Base-by-base conservation (phyloP, 2,329 filamentous ascomycete genomes). In the Aspergillus fumigatus region DNA sequence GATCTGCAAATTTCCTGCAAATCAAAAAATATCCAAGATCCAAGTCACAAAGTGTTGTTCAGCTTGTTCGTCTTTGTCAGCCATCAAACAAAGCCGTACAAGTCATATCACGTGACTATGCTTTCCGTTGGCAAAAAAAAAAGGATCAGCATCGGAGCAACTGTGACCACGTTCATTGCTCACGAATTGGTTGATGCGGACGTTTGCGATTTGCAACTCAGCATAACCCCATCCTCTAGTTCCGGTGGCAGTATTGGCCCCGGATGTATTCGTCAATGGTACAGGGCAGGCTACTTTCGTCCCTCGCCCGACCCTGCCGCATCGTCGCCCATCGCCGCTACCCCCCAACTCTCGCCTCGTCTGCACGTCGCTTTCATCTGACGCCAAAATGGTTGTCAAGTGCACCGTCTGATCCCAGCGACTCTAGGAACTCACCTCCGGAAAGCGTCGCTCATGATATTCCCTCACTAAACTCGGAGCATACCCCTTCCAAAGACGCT, bases 251-350 rank as follows among this genome's bases (percentile, higher is more conserved):
- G 51, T 26, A 23, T 51, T 54, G 59, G 63, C 64, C 67, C 65
- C 65, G 67, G 66, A 72, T 73, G 68, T 69, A 68, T 70, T 60
- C 64, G 63, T 68, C 72, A 71, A 75, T 77, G 69, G 72, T 70
- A 62, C 68, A 65, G 58, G 65, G 62, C 62, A 65, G 70, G 64
- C 68, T 73, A 59, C 66, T 71, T 55, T 67, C 68, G 61, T 67
- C 66, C 50, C 53, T 70, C 58, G 67, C 64, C 55, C 70, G 67
- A 65, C 70, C 71, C 52, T 73, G 72, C 62, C 71, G 72, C 57
- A 65, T 73, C 56, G 63, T 74, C 59, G 70, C 70, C 53, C 71
- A 65, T 59, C 72, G 72, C 58, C 70, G 71, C 27, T 70, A 69
- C 66, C 66, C 71, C 55, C 65, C 63, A 49, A 59, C 61, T 47